Percentiles rank a stretch among this genome's conserved stretches.
Evolutionary conservation across 140 eudicot species (phyloP).

Genomic region (Bidens hawaiensis): DNA sequence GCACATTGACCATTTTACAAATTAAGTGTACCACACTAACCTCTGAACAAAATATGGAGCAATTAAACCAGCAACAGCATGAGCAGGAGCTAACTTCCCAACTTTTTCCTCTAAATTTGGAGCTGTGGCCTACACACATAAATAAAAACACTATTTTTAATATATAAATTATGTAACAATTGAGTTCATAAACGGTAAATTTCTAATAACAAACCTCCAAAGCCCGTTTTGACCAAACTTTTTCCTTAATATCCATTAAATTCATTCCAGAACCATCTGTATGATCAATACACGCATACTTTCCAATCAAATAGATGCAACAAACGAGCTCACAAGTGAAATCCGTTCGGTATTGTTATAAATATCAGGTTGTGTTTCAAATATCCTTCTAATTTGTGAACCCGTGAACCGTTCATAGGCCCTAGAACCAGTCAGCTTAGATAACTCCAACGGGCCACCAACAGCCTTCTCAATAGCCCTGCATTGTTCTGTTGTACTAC

Average conservation of each 20-base stretch:
- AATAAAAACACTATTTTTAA: neutral
- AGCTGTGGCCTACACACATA: slow-evolving; percentile 65
- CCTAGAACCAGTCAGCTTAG: slow-evolving; percentile 84
- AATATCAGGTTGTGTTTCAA: slow-evolving; percentile 63
- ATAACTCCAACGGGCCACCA: slow-evolving; percentile 77
- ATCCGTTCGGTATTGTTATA: slow-evolving; percentile 68
- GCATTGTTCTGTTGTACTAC: slow-evolving; percentile 84
- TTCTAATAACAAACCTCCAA: slow-evolving; percentile 57
- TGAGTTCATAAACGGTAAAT: neutral
- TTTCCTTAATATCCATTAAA: slow-evolving; percentile 77
- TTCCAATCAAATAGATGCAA: slow-evolving; percentile 74
- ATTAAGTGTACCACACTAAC: slow-evolving; percentile 29
- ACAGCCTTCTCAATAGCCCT: slow-evolving; percentile 78
- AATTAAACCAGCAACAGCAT: slow-evolving; percentile 84
- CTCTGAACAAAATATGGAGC: slow-evolving; percentile 83
- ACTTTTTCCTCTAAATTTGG: slow-evolving; percentile 84
- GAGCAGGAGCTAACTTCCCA: slow-evolving; percentile 87
- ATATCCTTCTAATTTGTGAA: slow-evolving; percentile 75
- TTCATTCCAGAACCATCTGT: slow-evolving; percentile 99
- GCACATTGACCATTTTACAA: neutral
- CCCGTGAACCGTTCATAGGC: slow-evolving; percentile 88
- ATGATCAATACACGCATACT: slow-evolving; percentile 84
- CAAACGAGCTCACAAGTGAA: slow-evolving; percentile 81
- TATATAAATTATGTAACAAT: neutral
- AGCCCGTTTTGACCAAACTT: slow-evolving; percentile 65